Evolutionary conservation across 2,329 filamentous ascomycete species (phyloP).

Genomic region (Lizonia empirigonia): DNA sequence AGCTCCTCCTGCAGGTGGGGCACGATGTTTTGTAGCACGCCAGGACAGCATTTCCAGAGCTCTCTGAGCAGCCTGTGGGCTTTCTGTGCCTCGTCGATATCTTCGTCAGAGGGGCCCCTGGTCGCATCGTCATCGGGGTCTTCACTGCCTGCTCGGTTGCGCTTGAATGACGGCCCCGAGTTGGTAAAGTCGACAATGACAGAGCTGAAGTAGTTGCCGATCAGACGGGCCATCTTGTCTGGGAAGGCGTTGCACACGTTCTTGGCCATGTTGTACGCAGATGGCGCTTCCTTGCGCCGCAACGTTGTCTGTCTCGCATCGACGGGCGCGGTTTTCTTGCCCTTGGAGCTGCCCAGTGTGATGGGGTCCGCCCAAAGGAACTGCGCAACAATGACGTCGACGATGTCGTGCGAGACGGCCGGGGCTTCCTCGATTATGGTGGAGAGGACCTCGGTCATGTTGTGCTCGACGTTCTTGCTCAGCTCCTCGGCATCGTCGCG

Average conservation of each 20-base stretch:
- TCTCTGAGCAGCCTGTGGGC: constrained; percentile 89
- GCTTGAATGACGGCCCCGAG: constrained; percentile 23
- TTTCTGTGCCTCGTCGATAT: constrained; percentile 85
- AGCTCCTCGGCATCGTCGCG: constrained; percentile 78
- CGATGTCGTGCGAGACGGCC: constrained; percentile 77
- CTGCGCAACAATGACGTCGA: constrained; percentile 93
- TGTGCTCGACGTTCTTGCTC: constrained; percentile 90
- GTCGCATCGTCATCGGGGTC: constrained; percentile 54
- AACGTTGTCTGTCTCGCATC: constrained; percentile 83
- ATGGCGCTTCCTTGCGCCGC: constrained; percentile 83
- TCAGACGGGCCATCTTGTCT: constrained; percentile 92
- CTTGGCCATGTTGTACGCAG: constrained; percentile 96
- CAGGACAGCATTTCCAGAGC: constrained; percentile 88
- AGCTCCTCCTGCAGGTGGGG: constrained; percentile 93
- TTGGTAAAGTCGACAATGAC: constrained; percentile 85
- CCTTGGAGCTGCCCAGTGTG: constrained; percentile 54
- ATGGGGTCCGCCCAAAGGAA: constrained; percentile 86
- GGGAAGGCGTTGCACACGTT: constrained; percentile 86
- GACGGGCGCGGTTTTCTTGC: constrained; percentile 59
- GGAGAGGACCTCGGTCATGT: constrained; percentile 84
- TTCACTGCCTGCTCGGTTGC: constrained; percentile 41
- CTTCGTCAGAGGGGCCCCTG: constrained; percentile 75
- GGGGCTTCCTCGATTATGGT: constrained; percentile 85
- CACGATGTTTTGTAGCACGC: constrained; percentile 89
- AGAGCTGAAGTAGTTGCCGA: constrained; percentile 96